Percentiles rank a stretch among this genome's conserved stretches.
phyloP scores from a whole-genome alignment of 495 filamentous ascomycete genomes.

The Hypoxylon lenormandii region DNA sequence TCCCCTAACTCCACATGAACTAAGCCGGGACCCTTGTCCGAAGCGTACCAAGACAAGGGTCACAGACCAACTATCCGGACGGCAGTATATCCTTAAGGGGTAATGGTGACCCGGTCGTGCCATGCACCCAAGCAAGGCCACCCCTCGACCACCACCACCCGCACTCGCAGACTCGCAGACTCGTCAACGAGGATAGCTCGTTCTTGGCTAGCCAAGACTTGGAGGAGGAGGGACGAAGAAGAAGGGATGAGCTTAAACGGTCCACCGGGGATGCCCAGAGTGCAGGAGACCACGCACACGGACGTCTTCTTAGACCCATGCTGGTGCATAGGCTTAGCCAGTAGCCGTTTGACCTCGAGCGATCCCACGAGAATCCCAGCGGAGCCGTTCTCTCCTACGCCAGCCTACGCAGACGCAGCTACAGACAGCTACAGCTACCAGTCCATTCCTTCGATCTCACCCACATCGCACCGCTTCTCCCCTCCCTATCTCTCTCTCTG shows the following conservation, averaged over 20 bases:
- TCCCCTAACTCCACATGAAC: constrained; percentile 47
- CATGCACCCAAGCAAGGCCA: constrained; percentile 46
- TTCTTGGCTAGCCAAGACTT: constrained; percentile 43
- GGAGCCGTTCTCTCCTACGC: constrained; percentile 45
- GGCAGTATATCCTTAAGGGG: constrained; percentile 50
- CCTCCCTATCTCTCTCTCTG: not conserved
- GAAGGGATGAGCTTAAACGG: constrained; percentile 51
- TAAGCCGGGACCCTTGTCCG: constrained; percentile 49
- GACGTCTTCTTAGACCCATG: constrained; percentile 46
- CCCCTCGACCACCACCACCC: constrained; percentile 14
- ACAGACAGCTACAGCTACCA: not conserved
- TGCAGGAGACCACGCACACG: constrained; percentile 48
- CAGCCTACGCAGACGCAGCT: no score
- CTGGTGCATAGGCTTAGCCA: constrained; percentile 46
- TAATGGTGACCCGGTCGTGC: constrained; percentile 48
- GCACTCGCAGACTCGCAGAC: constrained; percentile 1
- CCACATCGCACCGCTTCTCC: constrained; percentile 40
- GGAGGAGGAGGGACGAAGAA: constrained; percentile 28
- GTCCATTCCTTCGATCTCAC: constrained; percentile 51
- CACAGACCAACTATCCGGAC: constrained; percentile 51
- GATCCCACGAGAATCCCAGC: constrained; percentile 50
- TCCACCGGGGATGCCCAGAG: constrained; percentile 48
- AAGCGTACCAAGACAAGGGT: constrained; percentile 53
- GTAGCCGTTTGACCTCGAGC: constrained; percentile 50
- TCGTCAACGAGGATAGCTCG: constrained; percentile 23